phyloP scores from a whole-genome alignment of 108 stramenopile genomes.

The Skeletonema grethae region DNA sequence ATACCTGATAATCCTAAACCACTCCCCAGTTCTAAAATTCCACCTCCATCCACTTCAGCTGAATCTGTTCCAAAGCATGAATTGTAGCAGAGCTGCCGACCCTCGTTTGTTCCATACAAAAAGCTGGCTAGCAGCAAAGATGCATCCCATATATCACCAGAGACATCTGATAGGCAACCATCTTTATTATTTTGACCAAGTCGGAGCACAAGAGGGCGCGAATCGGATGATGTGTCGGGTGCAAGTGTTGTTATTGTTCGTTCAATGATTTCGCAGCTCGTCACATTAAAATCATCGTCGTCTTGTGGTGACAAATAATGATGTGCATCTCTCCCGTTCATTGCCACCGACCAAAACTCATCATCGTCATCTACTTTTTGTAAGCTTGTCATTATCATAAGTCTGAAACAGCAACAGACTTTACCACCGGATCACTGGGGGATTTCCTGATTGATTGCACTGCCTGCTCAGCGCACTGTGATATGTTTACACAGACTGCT shows the following conservation, averaged over 20 bases:
- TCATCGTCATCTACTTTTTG: background rate
- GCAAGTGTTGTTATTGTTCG: background rate
- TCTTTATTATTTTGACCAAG: constrained; percentile 16
- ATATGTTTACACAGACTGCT: no score
- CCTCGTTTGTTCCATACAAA: constrained; percentile 34
- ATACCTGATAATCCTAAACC: constrained; percentile 31
- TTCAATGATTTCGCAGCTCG: background rate
- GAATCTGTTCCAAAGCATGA: background rate
- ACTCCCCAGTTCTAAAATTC: constrained; percentile 40
- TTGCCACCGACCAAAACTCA: constrained; percentile 34
- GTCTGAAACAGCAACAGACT: no score
- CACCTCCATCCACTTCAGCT: constrained; percentile 3
- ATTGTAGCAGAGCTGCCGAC: constrained; percentile 19
- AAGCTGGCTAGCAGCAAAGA: constrained; percentile 17
- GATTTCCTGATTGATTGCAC: no score
- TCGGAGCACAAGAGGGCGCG: constrained; percentile 2
- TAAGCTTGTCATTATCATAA: no score
- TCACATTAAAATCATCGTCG: constrained; percentile 6
- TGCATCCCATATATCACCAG: constrained; percentile 33
- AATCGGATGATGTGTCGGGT: background rate
- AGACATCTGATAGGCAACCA: constrained; percentile 31
- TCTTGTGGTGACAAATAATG: background rate
- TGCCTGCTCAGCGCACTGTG: no score
- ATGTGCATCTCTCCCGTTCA: constrained; percentile 1
- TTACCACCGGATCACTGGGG: no score